Base-by-base conservation (phyloP, 768 basidiomycete species). In the Coprinellus aureogranulatus region DNA sequence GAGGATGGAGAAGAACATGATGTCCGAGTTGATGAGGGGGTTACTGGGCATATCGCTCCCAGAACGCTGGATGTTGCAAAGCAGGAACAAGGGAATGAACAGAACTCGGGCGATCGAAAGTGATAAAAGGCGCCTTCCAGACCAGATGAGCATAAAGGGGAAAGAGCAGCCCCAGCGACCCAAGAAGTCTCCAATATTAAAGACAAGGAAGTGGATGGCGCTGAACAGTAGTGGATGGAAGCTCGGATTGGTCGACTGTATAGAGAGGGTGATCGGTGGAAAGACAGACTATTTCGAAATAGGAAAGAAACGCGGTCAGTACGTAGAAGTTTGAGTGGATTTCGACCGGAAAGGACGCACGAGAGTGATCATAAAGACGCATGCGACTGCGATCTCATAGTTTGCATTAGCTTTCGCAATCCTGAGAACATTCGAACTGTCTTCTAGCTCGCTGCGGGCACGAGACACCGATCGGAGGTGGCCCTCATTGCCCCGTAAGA, bases 81-180 rank as follows among this genome's bases (percentile, higher is more conserved):
- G 77, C n/a, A 96, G 79, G 71, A 96, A 88, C 41, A 94, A 65
- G 28, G 92, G 92, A 48, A 97, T 83, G 73, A 96, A 95, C 31
- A 93, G 65, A 1, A 87, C 89, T 54, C 94, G 85, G 3, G 83
- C 70, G 41, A 89, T 67, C 16, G 92, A 87, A 25, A 92, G 71
- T 5, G 68, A 65, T 16, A 92, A 68, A 39, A 95, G 80, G 31
- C 80, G 79, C 23, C 75, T 79, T 4, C 83, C 81, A 3, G 85
- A 86, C 85, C 90, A 93, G 53, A 93, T 73, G 30, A 86, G 70
- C 22, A 94, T 70, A 8, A 68, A 67, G 5, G 88, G 87, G 63
- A 86, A 77, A 4, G 88, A 81, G 68, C 89, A 91, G 59, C 82
- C 63, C 62, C 82, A 85, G 57, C 89, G 84, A 20, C 90, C 90